These are phyloP conservation scores for Leccinum rimulosum DNA, from an alignment of 768 basidiomycete species.

Conservation along the genomic window DNA sequence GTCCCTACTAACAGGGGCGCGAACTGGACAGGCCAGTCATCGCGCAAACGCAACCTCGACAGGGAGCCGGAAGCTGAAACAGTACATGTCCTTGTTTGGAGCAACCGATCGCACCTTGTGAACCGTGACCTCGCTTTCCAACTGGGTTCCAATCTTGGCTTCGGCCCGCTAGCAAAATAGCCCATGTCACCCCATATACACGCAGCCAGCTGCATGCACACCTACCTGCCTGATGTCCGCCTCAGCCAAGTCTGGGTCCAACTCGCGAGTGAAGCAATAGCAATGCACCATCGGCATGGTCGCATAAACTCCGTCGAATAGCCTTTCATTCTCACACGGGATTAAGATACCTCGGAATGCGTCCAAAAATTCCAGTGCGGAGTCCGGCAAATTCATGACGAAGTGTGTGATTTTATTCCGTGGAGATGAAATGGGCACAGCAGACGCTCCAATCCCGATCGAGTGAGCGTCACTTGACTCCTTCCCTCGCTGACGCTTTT, in stretches of 20 bases:
- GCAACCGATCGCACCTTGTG: slow-evolving; percentile 91
- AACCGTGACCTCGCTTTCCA: slow-evolving; percentile 51
- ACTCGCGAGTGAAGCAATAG: slow-evolving; percentile 91
- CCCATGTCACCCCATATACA: slow-evolving; percentile 7
- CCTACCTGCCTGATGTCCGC: slow-evolving; percentile 79
- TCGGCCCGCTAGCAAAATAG: slow-evolving; percentile 61
- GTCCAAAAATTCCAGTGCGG: slow-evolving; percentile 85
- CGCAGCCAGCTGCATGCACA: slow-evolving; percentile 10
- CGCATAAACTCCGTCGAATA: slow-evolving; percentile 45
- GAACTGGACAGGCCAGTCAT: slow-evolving; percentile 5
- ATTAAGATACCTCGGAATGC: slow-evolving; percentile 77
- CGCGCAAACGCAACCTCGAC: slow-evolving; percentile 37
- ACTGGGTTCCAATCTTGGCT: slow-evolving; percentile 52
- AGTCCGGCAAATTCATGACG: slow-evolving; percentile 97
- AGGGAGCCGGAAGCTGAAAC: slow-evolving; percentile 82
- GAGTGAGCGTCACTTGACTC: background rate
- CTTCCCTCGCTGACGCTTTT: slow-evolving; percentile 39
- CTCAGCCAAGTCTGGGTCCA: slow-evolving; percentile 64
- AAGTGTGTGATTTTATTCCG: slow-evolving; percentile 75
- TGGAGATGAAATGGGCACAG: slow-evolving; percentile 24
- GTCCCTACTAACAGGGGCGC: background rate
- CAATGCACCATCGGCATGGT: slow-evolving; percentile 91
- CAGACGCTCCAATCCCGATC: slow-evolving; percentile 4
- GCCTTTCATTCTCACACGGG: slow-evolving; percentile 33
- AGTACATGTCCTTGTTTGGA: slow-evolving; percentile 97